A percentile compares a stretch with the other conserved stretches of the same genome.
Conservation (phyloP, 1,284 basidiomycete genomes). For the Rhodotorula sp. region DNA sequence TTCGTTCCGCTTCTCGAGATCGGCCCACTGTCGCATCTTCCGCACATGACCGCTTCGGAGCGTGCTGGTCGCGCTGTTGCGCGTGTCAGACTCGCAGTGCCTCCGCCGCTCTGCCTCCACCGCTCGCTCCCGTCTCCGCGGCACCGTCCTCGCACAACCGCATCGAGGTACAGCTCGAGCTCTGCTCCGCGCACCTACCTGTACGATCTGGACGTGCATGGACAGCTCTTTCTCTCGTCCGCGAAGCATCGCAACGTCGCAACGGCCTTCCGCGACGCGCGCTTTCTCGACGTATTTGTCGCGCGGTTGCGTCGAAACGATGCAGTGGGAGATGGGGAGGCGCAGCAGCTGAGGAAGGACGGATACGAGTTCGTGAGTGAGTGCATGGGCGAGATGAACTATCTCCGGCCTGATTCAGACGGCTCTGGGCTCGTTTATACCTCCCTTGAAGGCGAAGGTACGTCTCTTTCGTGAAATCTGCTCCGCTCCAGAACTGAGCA, state of each 20-base stretch:
- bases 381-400: slow-evolving; percentile 49
- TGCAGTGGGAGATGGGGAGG: slow-evolving; percentile 12
- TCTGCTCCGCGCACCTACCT: slow-evolving; percentile 41
- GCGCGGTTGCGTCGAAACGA: slow-evolving; percentile 21
- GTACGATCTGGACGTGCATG: slow-evolving; percentile 50
- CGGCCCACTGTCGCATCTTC: no score
- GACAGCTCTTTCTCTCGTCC: slow-evolving; percentile 49
- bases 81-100: no score
- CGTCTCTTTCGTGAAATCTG: background rate
- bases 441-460: slow-evolving; percentile 37
- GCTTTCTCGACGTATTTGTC: slow-evolving; percentile 41
- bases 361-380: slow-evolving; percentile 48
- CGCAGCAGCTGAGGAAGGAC: slow-evolving; percentile 20
- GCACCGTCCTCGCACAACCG: background rate
- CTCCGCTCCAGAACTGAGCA: background rate
- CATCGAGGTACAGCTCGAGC: background rate
- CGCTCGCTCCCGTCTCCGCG: no score
- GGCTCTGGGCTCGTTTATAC: slow-evolving; percentile 50
- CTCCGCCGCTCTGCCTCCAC: no score
- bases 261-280: slow-evolving; percentile 17
- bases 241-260: slow-evolving; percentile 50
- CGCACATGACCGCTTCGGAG: no score
- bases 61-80: no score
- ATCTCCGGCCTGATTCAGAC: slow-evolving; percentile 41
- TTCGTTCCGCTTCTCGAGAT: no score